A percentile compares a stretch with the other conserved stretches of the same genome.
Evolutionary conservation across 352 stramenopile genomes (phyloP).

Genomic region (Peronospora tabacina): DNA sequence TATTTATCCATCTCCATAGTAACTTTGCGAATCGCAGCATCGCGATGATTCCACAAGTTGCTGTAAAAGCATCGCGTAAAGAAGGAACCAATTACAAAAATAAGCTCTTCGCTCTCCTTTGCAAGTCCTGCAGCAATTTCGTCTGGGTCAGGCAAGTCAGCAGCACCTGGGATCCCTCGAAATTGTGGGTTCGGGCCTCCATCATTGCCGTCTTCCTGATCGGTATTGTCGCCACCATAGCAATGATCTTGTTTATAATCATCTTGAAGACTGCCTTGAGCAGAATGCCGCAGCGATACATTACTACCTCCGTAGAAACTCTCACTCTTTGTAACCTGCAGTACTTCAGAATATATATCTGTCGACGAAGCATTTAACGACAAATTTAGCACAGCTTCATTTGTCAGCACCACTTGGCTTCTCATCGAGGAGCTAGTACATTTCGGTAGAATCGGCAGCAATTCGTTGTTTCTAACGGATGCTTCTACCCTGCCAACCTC

Average conservation of each 20-base stretch:
- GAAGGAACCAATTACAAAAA: constrained; percentile 64
- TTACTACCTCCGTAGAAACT: constrained; percentile 10
- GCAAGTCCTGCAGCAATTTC: constrained; percentile 52
- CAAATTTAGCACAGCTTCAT: constrained; percentile 26
- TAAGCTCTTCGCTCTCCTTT: constrained; percentile 75
- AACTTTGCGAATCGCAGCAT: constrained; percentile 80
- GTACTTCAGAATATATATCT: constrained; percentile 60
- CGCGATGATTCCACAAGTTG: constrained; percentile 82
- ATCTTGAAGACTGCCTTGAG: constrained; percentile 3
- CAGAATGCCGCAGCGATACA: constrained; percentile 14
- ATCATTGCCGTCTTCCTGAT: constrained; percentile 10
- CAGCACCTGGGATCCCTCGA: constrained; percentile 53
- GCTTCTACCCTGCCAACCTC: constrained; percentile 72
- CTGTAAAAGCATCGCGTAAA: constrained; percentile 81
- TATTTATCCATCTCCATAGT: constrained; percentile 64
- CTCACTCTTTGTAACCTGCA: constrained; percentile 13
- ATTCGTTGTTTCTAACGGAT: constrained; percentile 50
- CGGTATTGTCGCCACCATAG: constrained; percentile 14
- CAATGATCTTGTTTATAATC: constrained; percentile 18
- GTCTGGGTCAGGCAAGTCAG: constrained; percentile 64
- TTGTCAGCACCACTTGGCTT: constrained; percentile 44
- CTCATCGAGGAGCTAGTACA: constrained; percentile 10
- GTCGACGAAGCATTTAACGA: constrained; percentile 51
- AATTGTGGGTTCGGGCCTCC: constrained; percentile 45
- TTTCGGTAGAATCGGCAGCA: constrained; percentile 19